These are phyloP conservation scores for Durotheca rogersii DNA, from an alignment of 495 filamentous ascomycete species.

Conservation along the genomic window DNA sequence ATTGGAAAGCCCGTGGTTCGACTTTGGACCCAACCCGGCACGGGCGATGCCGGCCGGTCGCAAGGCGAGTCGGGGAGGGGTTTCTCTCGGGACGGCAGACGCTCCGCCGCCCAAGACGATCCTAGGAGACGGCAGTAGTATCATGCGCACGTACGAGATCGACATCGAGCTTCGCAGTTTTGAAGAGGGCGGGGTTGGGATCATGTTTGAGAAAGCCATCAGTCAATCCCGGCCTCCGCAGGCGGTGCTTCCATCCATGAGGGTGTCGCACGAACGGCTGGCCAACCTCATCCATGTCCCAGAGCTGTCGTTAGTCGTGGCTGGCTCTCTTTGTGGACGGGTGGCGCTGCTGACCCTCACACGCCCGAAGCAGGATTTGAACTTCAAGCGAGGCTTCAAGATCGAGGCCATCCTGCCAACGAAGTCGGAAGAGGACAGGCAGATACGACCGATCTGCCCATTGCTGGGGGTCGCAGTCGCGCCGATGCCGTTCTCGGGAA, in stretches of 20 bases:
- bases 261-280: constrained; percentile 61
- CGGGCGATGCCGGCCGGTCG: neutral
- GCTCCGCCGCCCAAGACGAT: neutral
- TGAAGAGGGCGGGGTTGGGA: constrained; percentile 37
- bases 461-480: constrained; percentile 47
- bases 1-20: constrained; percentile 6
- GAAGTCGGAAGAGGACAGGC: constrained; percentile 37
- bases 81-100: neutral
- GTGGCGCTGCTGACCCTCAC: constrained; percentile 75
- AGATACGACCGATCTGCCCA: constrained; percentile 40
- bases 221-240: constrained; percentile 49
- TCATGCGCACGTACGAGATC: constrained; percentile 60
- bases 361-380: constrained; percentile 32
- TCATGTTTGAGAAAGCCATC: constrained; percentile 51
- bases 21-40: neutral
- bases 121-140: constrained; percentile 28
- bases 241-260: constrained; percentile 37
- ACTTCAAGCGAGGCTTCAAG: constrained; percentile 40
- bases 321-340: constrained; percentile 71
- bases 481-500: constrained; percentile 50
- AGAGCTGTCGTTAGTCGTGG: constrained; percentile 72
- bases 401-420: constrained; percentile 49
- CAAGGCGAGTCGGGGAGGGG: too few species aligned
- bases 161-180: constrained; percentile 59
- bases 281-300: constrained; percentile 77